A percentile compares a stretch with the other conserved stretches of the same genome.
Evolutionary conservation across 805 yeast genomes (phyloP).

Genomic region (Vanderwaltozyma yarrowii): DNA sequence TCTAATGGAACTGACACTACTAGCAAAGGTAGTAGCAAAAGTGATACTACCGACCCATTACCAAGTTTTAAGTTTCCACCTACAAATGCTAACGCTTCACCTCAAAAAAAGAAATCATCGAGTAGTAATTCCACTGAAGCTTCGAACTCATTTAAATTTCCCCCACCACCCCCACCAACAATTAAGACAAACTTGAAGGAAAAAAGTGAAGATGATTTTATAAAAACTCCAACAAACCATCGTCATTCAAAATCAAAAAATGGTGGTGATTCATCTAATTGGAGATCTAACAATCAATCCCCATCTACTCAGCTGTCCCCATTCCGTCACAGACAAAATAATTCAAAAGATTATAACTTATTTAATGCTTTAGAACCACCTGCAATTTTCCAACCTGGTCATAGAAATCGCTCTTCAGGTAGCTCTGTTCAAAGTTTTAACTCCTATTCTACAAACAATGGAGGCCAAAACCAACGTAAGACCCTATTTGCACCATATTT

Average conservation of each 20-base stretch:
- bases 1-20: too few relatives aligned
- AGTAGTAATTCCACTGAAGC: too few relatives aligned
- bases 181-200: not conserved
- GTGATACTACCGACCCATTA: not conserved
- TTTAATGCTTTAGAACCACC: slow-evolving; percentile 27
- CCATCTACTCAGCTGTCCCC: slow-evolving; percentile 28
- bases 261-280: slow-evolving; percentile 34
- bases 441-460: slow-evolving; percentile 24
- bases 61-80: slow-evolving; percentile 3
- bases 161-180: slow-evolving; percentile 15
- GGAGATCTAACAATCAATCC: slow-evolving; percentile 48
- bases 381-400: slow-evolving; percentile 61
- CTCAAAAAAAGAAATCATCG: not conserved
- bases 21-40: too few relatives aligned
- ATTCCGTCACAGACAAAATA: slow-evolving; percentile 22
- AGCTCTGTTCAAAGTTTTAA: slow-evolving; percentile 46
- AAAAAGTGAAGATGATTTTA: slow-evolving; percentile 22
- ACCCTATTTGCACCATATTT: slow-evolving; percentile 92
- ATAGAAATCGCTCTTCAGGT: slow-evolving; percentile 63
- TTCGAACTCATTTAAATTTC: slow-evolving; percentile 15
- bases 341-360: slow-evolving; percentile 19
- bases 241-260: slow-evolving; percentile 24
- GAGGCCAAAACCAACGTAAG: slow-evolving; percentile 44
- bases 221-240: slow-evolving; percentile 20
- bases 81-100: slow-evolving; percentile 10